phyloP scores from a whole-genome alignment of 2,329 filamentous ascomycete species.

The Aulographum hederae region DNA sequence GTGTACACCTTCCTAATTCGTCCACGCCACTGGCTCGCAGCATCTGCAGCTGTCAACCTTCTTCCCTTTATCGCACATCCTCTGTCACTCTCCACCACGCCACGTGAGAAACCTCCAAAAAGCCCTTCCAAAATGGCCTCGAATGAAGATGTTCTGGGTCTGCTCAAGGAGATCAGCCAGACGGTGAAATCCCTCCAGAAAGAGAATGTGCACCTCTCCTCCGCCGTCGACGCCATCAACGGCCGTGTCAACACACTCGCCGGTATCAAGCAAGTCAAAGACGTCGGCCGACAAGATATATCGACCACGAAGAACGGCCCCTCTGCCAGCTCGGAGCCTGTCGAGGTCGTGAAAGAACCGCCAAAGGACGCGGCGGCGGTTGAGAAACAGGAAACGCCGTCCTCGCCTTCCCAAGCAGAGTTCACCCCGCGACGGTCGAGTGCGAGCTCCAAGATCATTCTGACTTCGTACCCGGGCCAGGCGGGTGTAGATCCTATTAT shows the following conservation, averaged over 20 bases:
- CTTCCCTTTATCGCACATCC: no score
- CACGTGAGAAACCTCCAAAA: no score
- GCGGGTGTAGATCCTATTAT: constrained; percentile 82
- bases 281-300: constrained; percentile 29
- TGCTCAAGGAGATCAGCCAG: constrained; percentile 36
- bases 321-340: no score
- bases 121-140: neutral
- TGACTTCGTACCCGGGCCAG: constrained; percentile 82
- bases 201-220: constrained; percentile 36
- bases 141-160: neutral
- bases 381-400: no score
- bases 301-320: no score
- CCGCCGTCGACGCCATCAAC: constrained; percentile 40
- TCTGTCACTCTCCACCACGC: no score
- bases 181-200: constrained; percentile 35
- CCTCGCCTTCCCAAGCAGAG: no score
- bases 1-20: no score
- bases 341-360: no score
- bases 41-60: no score
- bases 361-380: no score
- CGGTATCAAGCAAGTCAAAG: constrained; percentile 37
- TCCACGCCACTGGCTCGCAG: no score
- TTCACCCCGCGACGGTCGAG: constrained; percentile 17
- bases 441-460: constrained; percentile 42
- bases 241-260: constrained; percentile 42